Base-by-base conservation (phyloP, 495 filamentous ascomycete genomes). In the Astrothelium macrocarpum region DNA sequence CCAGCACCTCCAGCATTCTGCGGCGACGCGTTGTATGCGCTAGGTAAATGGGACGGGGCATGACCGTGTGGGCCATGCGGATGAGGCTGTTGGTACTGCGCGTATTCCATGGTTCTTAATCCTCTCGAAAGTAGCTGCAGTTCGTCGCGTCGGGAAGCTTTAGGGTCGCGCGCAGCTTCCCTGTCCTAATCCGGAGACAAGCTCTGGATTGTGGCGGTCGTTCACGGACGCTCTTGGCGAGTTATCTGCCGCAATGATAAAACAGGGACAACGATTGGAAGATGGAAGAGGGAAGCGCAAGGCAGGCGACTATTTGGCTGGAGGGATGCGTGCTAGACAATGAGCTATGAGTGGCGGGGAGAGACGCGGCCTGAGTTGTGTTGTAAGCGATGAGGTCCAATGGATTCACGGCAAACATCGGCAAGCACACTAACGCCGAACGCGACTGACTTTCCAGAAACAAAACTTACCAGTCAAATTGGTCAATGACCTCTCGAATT, bases 11-110 rank as follows among this genome's bases (percentile, higher is more conserved):
- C 49, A 56, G 49, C 49, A 20, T 56, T 56, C 25, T 56, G 49
- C 49, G 49, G 29, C 49, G 49, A 56, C 49, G 49, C 49, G 49
- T 56, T 56, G 25, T 56, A 56, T 29, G 49, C 49, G 49, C 25
- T 56, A 11, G 49, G 25, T 10, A 56, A 25, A 56, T 56, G 49
- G 25, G 49, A 11, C 29, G 12, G 49, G 12, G 49, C 49, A 29
- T 56, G 49, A 56, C 49, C 49, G 25, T 56, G 49, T 56, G 49
- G 49, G 16, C 29, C 29, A 25, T 56, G 49, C 7, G 49, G 49
- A 56, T 56, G 49, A 56, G 49, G 49, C 25, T 26, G 49, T 20
- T 56, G 49, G 49, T 56, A 56, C 25, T 56, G 49, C 49, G 49
- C 49, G 49, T 56, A 56, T 29, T 56, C 49, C 49, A 56, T 56